Base-by-base conservation (phyloP, 306 rosid genomes). In the Cyamopsis tetragonoloba region DNA sequence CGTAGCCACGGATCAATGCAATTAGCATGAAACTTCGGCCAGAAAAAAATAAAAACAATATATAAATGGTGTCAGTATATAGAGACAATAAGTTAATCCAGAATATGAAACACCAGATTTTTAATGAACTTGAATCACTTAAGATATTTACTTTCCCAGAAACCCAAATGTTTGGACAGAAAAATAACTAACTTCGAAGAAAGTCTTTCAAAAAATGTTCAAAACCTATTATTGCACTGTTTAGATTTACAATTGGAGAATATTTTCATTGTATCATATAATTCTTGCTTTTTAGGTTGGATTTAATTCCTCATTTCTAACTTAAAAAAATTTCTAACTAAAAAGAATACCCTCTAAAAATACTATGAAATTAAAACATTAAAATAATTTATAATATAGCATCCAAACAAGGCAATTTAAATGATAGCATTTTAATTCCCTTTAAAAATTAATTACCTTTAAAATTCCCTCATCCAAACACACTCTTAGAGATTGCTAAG, bases 1-100 rank as follows among this genome's bases (percentile, higher is more conserved):
- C 87, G 78, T 79, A 93, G 81, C 96, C 98, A 89, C 0, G 97
- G 98, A 63, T 93, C 98, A 12, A 89, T 93, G 87, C 97, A 93
- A 80, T 43, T 88, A 13, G 88, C 89, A 31, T 88, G 97, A 75
- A 93, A 90, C 99, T 93, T 80, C 80, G 42, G 77, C 20, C 42
- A 53, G n/a, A 0, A 74, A 28, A 69, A 57, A 62, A 32, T 7
- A 3, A 77, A 13, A 65, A 62, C 46, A 41, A 62, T 20, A 64
- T 14, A 18, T 38, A 34, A 24, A n/a, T n/a, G 44, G 57, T 32
- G n/a, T 66, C 44, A 54, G 53, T 7, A 35, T 20, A 48, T 3
- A 5, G 26, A 69, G 43, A 72, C 63, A 9, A 13, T 10, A 18
- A 11, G 19, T 7, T 31, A 57, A 47, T 35, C 22, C 6, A 61